Evolutionary conservation across 495 filamentous ascomycete species (phyloP), one percentile per base, ranked within the genome.

Genomic region (Aspergillus nanangensis): DNA sequence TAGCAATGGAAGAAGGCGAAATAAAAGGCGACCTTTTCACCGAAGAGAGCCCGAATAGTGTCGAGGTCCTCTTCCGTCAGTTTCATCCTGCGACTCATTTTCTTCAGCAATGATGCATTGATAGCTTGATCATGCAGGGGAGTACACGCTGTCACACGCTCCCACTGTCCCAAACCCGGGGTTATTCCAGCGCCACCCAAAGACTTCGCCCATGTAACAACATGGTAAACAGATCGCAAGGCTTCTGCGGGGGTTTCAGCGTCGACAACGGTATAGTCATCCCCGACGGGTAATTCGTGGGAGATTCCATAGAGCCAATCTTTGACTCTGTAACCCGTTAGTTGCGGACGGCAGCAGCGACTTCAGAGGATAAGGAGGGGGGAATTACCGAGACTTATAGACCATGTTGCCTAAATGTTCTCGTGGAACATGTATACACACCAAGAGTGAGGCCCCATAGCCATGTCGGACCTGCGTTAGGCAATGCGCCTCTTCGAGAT

Each of bases 1-100:
- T 98, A 98, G 8, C 84, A 84, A 61, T 95, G 88, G 32, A 93
- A 77, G 66, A 98, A 98, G 3, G 92, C 90, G 60, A 94, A 97
- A 66, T 98, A 98, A 60, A 88, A 96, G 18, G 88, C 93, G 39
- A 97, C 76, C 75, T 87, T 90, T 69, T 96, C 93, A 27, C 93
- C 93, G 56, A 95, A 88, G 24, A 83, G 69, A 51, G 95, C 80
- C 8, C 89, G 80, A 45, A 98, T 94, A 29, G 80, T 78, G 56
- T 84, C 82, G 20, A 96, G 65, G 53, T 98, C 93, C 44, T 83
- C 71, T 0, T 75, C 70, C 13, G 78, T 82, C 22, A 97, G 72
- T 19, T 83, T 70, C 41, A 86, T 87, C 49, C 83, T 86, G 8
- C 76, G 80, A 51, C 78, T 84, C 90, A 88, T 95, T 55, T 86